phyloP scores from a whole-genome alignment of 768 basidiomycete species.

The Lanmaoa pseudosensibilis region DNA sequence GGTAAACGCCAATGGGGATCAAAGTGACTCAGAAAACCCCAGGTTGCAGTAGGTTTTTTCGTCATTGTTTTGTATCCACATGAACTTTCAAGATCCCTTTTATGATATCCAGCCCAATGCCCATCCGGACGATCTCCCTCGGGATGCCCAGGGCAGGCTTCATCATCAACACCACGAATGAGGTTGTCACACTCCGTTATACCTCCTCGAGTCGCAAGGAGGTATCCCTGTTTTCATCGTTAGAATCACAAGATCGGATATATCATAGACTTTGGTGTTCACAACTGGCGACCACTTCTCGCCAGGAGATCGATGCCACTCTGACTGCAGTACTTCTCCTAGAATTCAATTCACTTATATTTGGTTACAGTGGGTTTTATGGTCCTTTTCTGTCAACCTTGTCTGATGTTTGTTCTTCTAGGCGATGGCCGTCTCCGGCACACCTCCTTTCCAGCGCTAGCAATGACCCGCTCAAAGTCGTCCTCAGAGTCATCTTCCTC shows the following conservation, averaged over 20 bases:
- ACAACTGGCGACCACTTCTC: neutral
- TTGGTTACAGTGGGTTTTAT: conserved; percentile 58
- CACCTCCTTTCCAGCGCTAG: conserved; percentile 44
- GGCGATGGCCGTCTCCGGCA: conserved; percentile 55
- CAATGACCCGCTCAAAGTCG: neutral
- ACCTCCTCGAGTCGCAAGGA: conserved; percentile 22
- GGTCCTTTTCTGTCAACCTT: neutral
- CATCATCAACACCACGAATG: conserved; percentile 10
- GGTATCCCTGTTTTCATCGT: conserved; percentile 12
- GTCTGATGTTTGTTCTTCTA: conserved; percentile 22
- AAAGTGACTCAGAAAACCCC: conserved; percentile 4
- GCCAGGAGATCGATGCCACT: conserved; percentile 5
- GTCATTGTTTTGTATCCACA: neutral
- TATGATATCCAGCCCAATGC: conserved; percentile 12
- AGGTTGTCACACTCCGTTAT: conserved; percentile 20
- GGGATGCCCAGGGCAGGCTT: conserved; percentile 1
- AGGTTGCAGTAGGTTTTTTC: conserved; percentile 22
- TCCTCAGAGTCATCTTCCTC: neutral
- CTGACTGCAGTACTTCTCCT: conserved; percentile 52
- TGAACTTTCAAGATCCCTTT: conserved; percentile 4
- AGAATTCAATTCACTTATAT: conserved; percentile 54
- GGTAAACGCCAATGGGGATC: conserved; percentile 11
- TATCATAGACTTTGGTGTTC: conserved; percentile 26
- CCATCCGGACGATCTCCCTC: conserved; percentile 11
- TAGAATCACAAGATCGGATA: conserved; percentile 6